Base-by-base conservation (phyloP, 345 rosid species). In the Cardamine resedifolia region DNA sequence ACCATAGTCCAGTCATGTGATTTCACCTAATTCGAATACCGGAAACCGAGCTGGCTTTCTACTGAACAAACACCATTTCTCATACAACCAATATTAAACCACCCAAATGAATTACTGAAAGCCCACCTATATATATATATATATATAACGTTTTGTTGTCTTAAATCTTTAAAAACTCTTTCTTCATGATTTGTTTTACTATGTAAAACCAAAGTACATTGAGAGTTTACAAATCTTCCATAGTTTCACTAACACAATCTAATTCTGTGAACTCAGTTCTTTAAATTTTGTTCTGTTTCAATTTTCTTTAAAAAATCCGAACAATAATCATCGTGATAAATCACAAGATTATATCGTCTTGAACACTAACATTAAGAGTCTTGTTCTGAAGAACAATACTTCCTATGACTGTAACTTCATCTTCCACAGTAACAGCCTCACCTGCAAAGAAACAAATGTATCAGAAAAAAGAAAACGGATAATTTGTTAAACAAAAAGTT, bases 341-440 rank as follows among this genome's bases (percentile, higher is more conserved):
- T 70, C 79, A 87, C 55, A 91, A 81, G 70, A 91, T 89, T 62
- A 86, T 91, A 77, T 91, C 96, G 0, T 89, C 90, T 63, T 86
- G 91, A 49, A 87, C 91, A 43, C 88, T 85, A 30, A 74, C 52
- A 55, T 84, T 86, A 11, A 89, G 87, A 39, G 79, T 82, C 71
- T 89, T 87, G 47, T 87, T 83, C 23, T 88, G 93, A 38, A 91
- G 97, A 70, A 91, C 94, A 47, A 91, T 91, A 83, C 96, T 79
- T 79, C 86, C 87, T 64, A 77, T 78, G 51, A 91, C 81, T 26
- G 85, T 84, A 3, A 86, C 89, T 81, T 85, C 93, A 75, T 91
- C 93, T 80, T 91, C 97, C 7, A 89, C 96, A 0, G 71, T 82
- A n/a, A 87, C 97, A 43, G 86, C 88, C 76, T 89, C 93, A 43